A percentile compares a stretch with the other conserved stretches of the same genome.
phyloP scores from a whole-genome alignment of 805 yeast species.

The Nakazawaea anatomiae region DNA sequence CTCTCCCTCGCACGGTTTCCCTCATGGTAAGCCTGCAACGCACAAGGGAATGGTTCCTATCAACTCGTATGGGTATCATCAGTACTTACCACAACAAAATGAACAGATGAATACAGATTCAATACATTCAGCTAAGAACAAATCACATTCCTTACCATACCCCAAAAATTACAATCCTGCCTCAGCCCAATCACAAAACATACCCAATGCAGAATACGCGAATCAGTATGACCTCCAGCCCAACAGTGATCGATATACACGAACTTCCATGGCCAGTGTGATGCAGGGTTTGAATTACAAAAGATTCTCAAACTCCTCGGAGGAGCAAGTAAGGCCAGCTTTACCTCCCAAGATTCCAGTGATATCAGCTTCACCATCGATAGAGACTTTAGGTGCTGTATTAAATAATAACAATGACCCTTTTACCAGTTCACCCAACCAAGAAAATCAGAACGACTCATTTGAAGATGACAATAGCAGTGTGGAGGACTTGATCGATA shows the following conservation, averaged over 20 bases:
- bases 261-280: neutral
- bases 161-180: too few relatives aligned
- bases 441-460: neutral
- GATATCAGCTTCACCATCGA: slow-evolving; percentile 3
- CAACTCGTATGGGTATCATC: too few relatives aligned
- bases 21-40: neutral
- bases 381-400: neutral
- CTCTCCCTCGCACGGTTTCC: neutral
- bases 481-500: slow-evolving; percentile 8
- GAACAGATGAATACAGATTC: neutral
- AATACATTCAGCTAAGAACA: too few relatives aligned
- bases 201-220: too few relatives aligned
- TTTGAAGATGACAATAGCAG: neutral
- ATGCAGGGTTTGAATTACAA: neutral
- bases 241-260: neutral
- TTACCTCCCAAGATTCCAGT: slow-evolving; percentile 9
- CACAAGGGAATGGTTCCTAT: neutral
- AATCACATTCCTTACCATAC: too few relatives aligned
- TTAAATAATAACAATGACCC: neutral
- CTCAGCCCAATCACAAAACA: too few relatives aligned
- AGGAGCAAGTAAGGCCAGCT: neutral
- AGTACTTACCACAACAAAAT: neutral
- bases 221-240: too few relatives aligned
- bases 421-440: neutral
- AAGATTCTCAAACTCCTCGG: neutral